These are phyloP conservation scores for Apophysomyces variabilis DNA, from an alignment of 371 early-diverging fungal genomes.

Conservation along the genomic window DNA sequence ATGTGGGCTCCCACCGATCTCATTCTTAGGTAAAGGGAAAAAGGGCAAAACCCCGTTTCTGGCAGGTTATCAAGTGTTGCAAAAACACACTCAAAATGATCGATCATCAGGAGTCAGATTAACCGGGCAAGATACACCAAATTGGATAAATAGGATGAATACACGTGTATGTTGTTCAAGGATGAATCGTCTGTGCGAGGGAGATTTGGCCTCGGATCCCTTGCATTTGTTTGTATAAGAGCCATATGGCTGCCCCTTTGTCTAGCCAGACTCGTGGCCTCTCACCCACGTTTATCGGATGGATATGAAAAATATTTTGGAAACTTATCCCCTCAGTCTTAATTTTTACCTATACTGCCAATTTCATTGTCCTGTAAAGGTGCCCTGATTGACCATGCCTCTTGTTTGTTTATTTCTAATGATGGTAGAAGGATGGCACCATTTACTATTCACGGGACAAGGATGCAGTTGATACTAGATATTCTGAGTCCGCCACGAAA, in stretches of 20 bases:
- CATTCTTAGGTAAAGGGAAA: slow-evolving; percentile 5
- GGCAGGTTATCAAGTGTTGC: not conserved
- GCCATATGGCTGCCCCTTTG: slow-evolving; percentile 6
- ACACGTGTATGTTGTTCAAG: slow-evolving; percentile 7
- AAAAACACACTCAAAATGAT: not conserved
- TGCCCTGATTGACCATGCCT: too few relatives aligned
- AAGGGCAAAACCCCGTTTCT: not conserved
- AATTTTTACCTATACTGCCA: not conserved
- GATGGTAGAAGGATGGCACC: too few relatives aligned
- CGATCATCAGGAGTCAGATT: not conserved
- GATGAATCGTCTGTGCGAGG: slow-evolving; percentile 11
- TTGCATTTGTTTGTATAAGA: slow-evolving; percentile 9
- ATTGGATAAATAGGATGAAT: slow-evolving; percentile 6
- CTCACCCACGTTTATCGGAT: slow-evolving; percentile 2
- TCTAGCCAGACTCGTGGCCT: slow-evolving; percentile 9
- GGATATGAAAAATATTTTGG: not conserved
- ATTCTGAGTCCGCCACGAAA: too few relatives aligned
- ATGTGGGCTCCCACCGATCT: slow-evolving; percentile 36
- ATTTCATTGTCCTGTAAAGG: slow-evolving; percentile 4
- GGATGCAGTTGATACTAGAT: too few relatives aligned
- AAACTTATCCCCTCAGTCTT: not conserved
- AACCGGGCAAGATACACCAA: not conserved
- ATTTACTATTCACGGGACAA: too few relatives aligned
- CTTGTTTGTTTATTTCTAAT: too few relatives aligned
- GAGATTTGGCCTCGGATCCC: slow-evolving; percentile 5